phyloP scores from a whole-genome alignment of 495 filamentous ascomycete species.

The Talaromyces trachyspermus region DNA sequence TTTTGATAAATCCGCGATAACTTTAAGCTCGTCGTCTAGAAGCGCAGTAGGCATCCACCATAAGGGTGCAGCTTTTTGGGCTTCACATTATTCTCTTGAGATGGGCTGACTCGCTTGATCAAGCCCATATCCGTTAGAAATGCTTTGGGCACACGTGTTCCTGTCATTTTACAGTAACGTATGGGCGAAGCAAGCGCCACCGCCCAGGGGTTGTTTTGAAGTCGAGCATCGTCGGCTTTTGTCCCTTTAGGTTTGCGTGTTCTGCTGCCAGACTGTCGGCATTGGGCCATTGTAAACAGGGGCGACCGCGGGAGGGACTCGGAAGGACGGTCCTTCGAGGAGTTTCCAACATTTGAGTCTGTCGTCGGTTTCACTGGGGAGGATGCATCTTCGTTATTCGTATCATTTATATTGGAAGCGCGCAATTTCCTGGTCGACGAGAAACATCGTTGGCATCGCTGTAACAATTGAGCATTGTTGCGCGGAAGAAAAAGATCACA shows the following conservation, averaged over 20 bases:
- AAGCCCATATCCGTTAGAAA: conserved; percentile 59
- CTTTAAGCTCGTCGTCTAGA: conserved; percentile 25
- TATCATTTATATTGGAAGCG: neutral
- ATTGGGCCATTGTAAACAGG: conserved; percentile 16
- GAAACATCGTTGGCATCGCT: neutral
- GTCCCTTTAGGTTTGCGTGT: conserved; percentile 21
- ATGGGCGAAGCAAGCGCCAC: conserved; percentile 55
- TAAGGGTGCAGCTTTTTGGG: too few relatives aligned
- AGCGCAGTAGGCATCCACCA: conserved; percentile 54
- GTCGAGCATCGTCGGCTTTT: conserved; percentile 35
- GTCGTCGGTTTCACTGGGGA: neutral
- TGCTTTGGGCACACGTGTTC: conserved; percentile 46
- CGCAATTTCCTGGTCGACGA: neutral
- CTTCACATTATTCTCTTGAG: too few relatives aligned
- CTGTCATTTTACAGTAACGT: conserved; percentile 55
- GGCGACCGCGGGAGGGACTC: conserved; percentile 36
- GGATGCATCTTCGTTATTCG: neutral
- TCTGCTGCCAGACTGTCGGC: conserved; percentile 11
- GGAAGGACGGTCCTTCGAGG: conserved; percentile 19
- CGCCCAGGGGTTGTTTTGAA: conserved; percentile 38
- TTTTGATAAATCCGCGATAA: neutral
- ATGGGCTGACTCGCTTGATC: conserved; percentile 29
- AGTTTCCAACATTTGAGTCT: too few relatives aligned
- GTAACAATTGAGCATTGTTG: neutral
- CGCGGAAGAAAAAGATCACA: neutral